Base-by-base conservation (phyloP, 2,329 filamentous ascomycete species). In the Talaromyces marneffei region DNA sequence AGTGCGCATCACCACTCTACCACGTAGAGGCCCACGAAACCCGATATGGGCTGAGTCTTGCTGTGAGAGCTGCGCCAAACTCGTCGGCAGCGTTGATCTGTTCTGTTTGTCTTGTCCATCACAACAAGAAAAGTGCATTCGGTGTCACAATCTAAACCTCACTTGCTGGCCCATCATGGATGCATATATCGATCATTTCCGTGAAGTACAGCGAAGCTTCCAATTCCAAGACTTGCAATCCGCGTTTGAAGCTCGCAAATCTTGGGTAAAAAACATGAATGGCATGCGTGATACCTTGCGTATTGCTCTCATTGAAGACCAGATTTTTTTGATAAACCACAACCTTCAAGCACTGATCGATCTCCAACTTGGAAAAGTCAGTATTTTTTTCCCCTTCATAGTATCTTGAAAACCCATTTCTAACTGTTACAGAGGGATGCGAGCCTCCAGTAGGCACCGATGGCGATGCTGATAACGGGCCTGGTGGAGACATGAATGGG, bases 401-500 rank as follows among this genome's bases (percentile, higher is more conserved):
- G 7, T 2, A 16, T 16, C 4, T 23, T 4, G 12, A 8, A 27
- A 27, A 0, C 3, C n/a, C 12, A 25, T 27, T 27, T 10, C 23
- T 46, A 25, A 46, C 20, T 46, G n/a, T 27, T 46, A 25, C 9
- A 46, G 14, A 44, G 40, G 7, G 42, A 18, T 16, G 7, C 7
- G 14, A 46, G 3, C n/a, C 39, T 4, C 23, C 42, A 27, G 23
- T 46, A 27, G 75, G 73, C 8, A 25, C 33, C 3, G 27, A 42
- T 33, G 25, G 20, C 18, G 46, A 58, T 20, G 58, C 39, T 9
- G 42, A 53, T 3, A 74, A 72, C 8, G 70, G 66, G 18, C 66
- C 68, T n/a, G 71, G 73, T 20, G 71, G 72, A 8, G 75, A 75
- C 40, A 58, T 77, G 10, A 76, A 78, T 50, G 76, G 79, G n/a